phyloP scores from a whole-genome alignment of 2,329 filamentous ascomycete genomes.

The Geosmithia putterillii region DNA sequence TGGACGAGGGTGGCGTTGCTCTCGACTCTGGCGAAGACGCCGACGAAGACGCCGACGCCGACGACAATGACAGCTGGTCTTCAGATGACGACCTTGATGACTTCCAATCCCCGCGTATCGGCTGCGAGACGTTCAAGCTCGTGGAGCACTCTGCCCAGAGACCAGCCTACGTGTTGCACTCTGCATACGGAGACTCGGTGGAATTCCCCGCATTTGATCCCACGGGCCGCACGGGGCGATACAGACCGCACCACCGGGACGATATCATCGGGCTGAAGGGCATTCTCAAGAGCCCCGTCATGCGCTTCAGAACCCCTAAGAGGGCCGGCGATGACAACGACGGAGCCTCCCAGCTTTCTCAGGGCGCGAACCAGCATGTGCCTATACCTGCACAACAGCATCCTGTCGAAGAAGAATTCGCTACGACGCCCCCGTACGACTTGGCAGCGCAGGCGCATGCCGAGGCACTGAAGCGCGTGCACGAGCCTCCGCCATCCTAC shows the following conservation, averaged over 20 bases:
- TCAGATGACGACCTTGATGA: neutral
- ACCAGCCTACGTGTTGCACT: neutral
- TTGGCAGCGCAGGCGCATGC: neutral
- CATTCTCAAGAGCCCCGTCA: neutral
- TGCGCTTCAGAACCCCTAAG: neutral
- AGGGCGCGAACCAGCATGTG: neutral
- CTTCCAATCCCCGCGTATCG: neutral
- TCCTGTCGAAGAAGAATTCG: neutral
- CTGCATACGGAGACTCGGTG: neutral
- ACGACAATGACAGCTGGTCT: neutral
- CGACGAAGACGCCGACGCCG: neutral
- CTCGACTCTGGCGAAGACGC: neutral
- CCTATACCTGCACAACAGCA: neutral
- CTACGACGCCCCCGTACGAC: neutral
- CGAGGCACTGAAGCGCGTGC: neutral
- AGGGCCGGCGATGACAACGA: neutral
- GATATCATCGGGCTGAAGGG: neutral
- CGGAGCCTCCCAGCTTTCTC: neutral
- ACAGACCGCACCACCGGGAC: neutral
- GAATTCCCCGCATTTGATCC: neutral
- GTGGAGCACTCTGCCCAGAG: neutral
- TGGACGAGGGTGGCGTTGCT: neutral
- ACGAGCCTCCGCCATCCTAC: neutral
- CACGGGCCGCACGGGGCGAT: neutral
- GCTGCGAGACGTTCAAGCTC: neutral